Conservation (phyloP, 2,329 filamentous ascomycete species). For the Aplosporella prunicola region DNA sequence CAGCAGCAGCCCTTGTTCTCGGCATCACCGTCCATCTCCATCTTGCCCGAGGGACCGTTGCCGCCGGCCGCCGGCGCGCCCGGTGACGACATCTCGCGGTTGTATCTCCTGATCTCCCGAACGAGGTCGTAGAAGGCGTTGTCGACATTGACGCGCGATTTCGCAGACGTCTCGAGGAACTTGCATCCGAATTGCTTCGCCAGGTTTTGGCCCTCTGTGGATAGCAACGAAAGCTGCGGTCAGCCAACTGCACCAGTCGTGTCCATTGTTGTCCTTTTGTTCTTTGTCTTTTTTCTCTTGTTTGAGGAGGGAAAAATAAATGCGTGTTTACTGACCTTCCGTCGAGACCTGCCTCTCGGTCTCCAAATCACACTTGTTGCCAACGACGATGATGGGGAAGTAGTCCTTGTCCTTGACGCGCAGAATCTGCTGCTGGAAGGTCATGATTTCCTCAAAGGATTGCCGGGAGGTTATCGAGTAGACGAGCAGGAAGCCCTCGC, state of each 20-base stretch:
- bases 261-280: too few species aligned
- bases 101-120: slow-evolving; percentile 93
- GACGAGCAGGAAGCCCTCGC: slow-evolving; percentile 93
- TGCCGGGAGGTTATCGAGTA: slow-evolving; percentile 97
- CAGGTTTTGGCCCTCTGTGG: slow-evolving; percentile 75
- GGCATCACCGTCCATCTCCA: slow-evolving; percentile 66
- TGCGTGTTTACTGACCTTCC: slow-evolving; percentile 64
- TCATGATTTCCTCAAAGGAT: slow-evolving; percentile 97
- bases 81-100: slow-evolving; percentile 94
- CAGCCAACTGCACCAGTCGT: too few species aligned
- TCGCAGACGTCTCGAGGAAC: slow-evolving; percentile 98
- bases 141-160: slow-evolving; percentile 96
- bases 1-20: slow-evolving; percentile 73
- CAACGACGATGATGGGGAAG: slow-evolving; percentile 97
- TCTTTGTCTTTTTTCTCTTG: slow-evolving; percentile 11
- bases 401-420: slow-evolving; percentile 99
- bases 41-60: slow-evolving; percentile 55
- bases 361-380: slow-evolving; percentile 99
- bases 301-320: slow-evolving; percentile 5
- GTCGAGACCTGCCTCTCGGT: slow-evolving; percentile 81
- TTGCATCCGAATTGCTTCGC: slow-evolving; percentile 88
- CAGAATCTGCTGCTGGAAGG: slow-evolving; percentile 97
- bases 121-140: slow-evolving; percentile 98
- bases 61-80: slow-evolving; percentile 51
- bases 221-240: slow-evolving; percentile 4